A percentile compares a stretch with the other conserved stretches of the same genome.
These are phyloP conservation scores for Leccinum griseonigrum DNA, from an alignment of 1,284 basidiomycete species.

Conservation along the genomic window DNA sequence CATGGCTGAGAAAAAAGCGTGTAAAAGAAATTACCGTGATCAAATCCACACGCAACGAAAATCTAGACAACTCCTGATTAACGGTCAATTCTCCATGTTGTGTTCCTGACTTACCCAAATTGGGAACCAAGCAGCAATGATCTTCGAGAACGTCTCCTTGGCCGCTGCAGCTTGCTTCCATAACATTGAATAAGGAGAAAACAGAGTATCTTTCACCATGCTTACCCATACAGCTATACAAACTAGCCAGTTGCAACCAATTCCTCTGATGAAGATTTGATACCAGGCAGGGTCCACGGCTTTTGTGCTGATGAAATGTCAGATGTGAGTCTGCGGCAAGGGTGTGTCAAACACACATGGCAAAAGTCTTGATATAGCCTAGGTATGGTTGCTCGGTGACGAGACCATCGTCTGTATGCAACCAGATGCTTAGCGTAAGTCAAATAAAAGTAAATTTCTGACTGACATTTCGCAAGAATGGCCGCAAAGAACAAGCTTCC, in stretches of 20 bases:
- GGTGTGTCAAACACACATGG: conserved; percentile 44
- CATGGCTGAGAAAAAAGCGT: neutral
- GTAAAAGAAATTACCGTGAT: conserved; percentile 53
- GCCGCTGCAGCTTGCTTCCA: conserved; percentile 70
- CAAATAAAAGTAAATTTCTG: neutral
- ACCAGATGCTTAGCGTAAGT: neutral
- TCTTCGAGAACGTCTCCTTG: conserved; percentile 71
- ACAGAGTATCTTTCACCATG: neutral
- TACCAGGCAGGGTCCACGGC: conserved; percentile 66
- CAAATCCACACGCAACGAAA: conserved; percentile 70
- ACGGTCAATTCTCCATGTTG: neutral
- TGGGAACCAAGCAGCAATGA: conserved; percentile 72
- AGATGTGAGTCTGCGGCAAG: neutral
- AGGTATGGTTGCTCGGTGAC: conserved; percentile 57
- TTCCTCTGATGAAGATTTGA: conserved; percentile 73
- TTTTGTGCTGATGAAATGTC: conserved; percentile 46
- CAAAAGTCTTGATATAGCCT: conserved; percentile 49
- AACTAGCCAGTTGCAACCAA: conserved; percentile 80
- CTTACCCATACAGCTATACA: conserved; percentile 76
- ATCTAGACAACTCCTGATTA: conserved; percentile 39
- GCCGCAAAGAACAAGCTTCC: conserved; percentile 73
- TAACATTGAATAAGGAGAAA: conserved; percentile 8
- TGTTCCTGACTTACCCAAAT: conserved; percentile 54
- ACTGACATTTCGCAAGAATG: conserved; percentile 62
- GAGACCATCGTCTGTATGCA: conserved; percentile 50